Evolutionary conservation across 805 yeast genomes (phyloP).

Genomic region (Ogataea methylovora): DNA sequence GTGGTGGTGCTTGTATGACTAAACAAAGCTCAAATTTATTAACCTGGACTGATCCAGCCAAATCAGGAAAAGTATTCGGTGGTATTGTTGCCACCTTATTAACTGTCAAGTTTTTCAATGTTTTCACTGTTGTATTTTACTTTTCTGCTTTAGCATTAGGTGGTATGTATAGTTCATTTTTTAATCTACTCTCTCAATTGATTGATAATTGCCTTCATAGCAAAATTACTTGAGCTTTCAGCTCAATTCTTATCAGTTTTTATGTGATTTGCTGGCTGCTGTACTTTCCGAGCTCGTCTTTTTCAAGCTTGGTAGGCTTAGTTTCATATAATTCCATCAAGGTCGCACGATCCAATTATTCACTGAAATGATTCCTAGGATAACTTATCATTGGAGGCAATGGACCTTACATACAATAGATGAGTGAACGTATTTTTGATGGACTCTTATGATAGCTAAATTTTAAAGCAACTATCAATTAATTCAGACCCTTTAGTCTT

Average conservation of each 20-base stretch:
- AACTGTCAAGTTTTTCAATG: constrained; percentile 54
- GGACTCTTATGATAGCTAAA: too few species aligned
- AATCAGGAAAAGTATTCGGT: constrained; percentile 73
- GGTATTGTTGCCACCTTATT: constrained; percentile 47
- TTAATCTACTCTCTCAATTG: too few species aligned
- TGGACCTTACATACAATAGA: too few species aligned
- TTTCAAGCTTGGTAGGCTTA: too few species aligned
- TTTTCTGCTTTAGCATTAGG: constrained; percentile 48
- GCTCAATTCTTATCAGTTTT: background rate
- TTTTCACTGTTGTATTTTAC: constrained; percentile 54
- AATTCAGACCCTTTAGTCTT: too few species aligned
- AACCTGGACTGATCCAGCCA: constrained; percentile 70
- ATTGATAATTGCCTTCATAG: background rate
- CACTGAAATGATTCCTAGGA: too few species aligned
- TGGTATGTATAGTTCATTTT: constrained; percentile 19
- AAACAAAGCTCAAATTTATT: constrained; percentile 31
- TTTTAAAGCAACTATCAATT: too few species aligned
- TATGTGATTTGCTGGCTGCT: constrained; percentile 7
- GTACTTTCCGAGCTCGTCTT: background rate
- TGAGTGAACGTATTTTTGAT: too few species aligned
- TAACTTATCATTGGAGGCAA: too few species aligned
- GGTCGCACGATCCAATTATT: too few species aligned
- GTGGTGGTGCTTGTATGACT: constrained; percentile 23
- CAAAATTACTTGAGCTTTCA: background rate
- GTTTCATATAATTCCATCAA: too few species aligned